These are phyloP conservation scores for Oenanthe javanica DNA, from an alignment of 140 eudicot genomes.

Conservation along the genomic window DNA sequence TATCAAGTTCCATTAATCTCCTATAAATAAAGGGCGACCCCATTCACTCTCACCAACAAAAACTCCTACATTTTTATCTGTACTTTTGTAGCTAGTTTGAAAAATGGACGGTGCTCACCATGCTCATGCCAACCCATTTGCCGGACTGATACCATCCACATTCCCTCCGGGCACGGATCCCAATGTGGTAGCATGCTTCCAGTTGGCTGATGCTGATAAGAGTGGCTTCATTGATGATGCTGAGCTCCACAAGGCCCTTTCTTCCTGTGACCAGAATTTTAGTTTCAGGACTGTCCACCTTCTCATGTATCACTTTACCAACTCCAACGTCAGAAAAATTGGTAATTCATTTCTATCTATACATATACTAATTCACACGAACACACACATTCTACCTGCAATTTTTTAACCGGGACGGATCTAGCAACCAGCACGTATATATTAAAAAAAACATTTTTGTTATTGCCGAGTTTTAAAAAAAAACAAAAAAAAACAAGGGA, in stretches of 20 bases:
- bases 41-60: background rate
- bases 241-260: slow-evolving; percentile 66
- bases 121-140: slow-evolving; percentile 49
- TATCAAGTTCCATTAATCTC: background rate
- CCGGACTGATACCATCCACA: slow-evolving; percentile 61
- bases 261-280: slow-evolving; percentile 59
- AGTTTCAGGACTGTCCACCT: slow-evolving; percentile 81
- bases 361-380: too few relatives aligned
- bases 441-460: too few relatives aligned
- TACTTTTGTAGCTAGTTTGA: background rate
- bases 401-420: too few relatives aligned
- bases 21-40: background rate
- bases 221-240: slow-evolving; percentile 77
- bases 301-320: slow-evolving; percentile 76
- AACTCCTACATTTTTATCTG: background rate
- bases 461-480: too few relatives aligned
- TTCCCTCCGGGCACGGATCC: slow-evolving; percentile 95
- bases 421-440: too few relatives aligned
- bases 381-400: background rate
- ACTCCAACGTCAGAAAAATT: slow-evolving; percentile 47
- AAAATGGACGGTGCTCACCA: background rate
- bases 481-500: too few relatives aligned
- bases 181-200: slow-evolving; percentile 60
- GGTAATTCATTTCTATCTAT: slow-evolving; percentile 16
- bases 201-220: slow-evolving; percentile 68